Conservation (phyloP, 2,329 filamentous ascomycete species). For the Pestalotiopsis sp. region DNA sequence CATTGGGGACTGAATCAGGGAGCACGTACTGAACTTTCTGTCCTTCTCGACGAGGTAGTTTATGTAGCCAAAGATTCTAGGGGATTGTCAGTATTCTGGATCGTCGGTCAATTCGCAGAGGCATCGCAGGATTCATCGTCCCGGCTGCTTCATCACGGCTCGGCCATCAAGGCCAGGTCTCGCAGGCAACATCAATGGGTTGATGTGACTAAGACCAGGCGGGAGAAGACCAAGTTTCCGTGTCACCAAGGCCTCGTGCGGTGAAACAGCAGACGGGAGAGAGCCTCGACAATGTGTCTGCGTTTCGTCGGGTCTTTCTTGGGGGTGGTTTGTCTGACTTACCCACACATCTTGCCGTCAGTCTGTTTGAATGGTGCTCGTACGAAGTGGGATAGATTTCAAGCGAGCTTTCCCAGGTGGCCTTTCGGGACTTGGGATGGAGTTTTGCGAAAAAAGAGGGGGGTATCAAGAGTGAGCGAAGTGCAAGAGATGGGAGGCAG, state of each 20-base stretch:
- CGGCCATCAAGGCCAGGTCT: background rate
- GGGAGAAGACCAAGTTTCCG: background rate
- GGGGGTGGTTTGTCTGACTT: background rate
- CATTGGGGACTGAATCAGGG: background rate
- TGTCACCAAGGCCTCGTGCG: background rate
- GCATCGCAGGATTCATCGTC: background rate
- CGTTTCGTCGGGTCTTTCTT: background rate
- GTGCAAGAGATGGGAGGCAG: constrained; percentile 4
- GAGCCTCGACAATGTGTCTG: background rate
- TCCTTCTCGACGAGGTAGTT: constrained; percentile 99
- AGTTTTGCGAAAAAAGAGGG: background rate
- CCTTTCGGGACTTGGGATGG: background rate
- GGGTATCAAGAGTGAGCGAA: background rate
- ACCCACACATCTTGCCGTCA: constrained; percentile 12
- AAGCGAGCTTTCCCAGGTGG: background rate
- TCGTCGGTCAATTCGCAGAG: background rate
- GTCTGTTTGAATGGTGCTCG: constrained; percentile 2
- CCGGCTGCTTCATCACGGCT: background rate
- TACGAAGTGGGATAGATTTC: background rate
- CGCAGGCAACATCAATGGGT: background rate
- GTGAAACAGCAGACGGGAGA: constrained; percentile 3
- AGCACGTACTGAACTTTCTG: constrained; percentile 70
- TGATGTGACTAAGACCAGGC: background rate
- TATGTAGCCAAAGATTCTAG: constrained; percentile 88
- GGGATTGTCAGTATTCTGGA: background rate